Conservation (phyloP, 257 asterid species). For the Solanum microdontum region DNA sequence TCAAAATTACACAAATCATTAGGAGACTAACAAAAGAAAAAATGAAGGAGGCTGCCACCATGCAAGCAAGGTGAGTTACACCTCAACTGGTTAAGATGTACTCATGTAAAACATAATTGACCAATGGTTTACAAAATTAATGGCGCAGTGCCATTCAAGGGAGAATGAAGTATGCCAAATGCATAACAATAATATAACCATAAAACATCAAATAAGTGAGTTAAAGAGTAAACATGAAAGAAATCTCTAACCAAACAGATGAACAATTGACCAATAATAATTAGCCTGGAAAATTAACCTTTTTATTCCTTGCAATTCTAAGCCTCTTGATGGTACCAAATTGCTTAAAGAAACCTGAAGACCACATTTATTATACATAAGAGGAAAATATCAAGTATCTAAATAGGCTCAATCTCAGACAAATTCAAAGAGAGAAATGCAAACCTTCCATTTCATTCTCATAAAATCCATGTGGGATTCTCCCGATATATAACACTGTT, state of each 20-base stretch:
- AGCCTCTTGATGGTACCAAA: conserved; percentile 81
- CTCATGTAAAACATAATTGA: not conserved
- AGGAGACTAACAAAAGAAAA: not conserved
- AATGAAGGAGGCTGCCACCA: not conserved
- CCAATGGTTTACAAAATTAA: not conserved
- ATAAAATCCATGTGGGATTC: conserved; percentile 95
- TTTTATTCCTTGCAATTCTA: conserved; percentile 72
- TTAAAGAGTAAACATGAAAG: not conserved
- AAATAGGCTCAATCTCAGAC: not conserved
- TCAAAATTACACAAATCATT: not conserved
- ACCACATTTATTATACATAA: not conserved
- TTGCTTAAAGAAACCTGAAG: conserved; percentile 86
- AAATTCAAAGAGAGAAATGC: not conserved
- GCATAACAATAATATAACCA: not conserved
- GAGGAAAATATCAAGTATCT: not conserved
- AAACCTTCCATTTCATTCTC: conserved; percentile 94
- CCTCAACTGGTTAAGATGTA: not conserved
- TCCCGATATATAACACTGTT: conserved; percentile 70
- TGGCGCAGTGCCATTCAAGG: not conserved
- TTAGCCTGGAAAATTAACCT: conserved; percentile 32
- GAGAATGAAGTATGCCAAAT: not conserved
- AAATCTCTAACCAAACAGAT: not conserved
- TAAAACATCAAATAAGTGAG: not conserved
- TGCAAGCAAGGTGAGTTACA: not conserved
- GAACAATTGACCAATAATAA: not conserved